Percentiles rank a stretch among this genome's conserved stretches.
Evolutionary conservation across 2,329 filamentous ascomycete species (phyloP).

Genomic region (Aspergillus cejpii): DNA sequence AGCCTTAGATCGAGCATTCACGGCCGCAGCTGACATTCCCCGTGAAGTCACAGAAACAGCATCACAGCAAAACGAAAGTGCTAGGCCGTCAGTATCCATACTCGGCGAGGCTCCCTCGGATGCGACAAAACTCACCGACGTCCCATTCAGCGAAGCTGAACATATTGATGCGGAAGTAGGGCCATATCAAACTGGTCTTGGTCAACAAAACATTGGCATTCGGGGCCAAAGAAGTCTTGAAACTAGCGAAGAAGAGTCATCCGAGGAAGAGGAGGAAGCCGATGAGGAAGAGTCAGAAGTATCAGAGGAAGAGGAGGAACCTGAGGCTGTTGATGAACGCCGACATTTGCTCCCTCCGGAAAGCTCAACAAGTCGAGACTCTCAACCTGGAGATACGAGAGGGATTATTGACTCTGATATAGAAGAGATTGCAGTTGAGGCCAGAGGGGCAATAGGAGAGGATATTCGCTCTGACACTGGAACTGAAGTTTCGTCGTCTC

Average conservation of each 20-base stretch:
- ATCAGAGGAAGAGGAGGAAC: constrained; percentile 19
- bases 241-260: background rate
- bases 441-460: constrained; percentile 29
- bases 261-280: constrained; percentile 15
- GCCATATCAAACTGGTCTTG: background rate
- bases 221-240: background rate
- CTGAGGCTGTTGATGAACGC: background rate
- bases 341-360: background rate
- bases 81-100: background rate
- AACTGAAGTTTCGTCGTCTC: constrained; percentile 1
- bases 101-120: background rate
- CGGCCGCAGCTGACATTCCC: background rate
- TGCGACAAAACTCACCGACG: background rate
- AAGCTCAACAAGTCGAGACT: background rate
- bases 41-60: background rate
- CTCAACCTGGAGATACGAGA: background rate
- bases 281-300: constrained; percentile 21
- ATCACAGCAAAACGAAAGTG: background rate
- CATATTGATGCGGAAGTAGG: background rate
- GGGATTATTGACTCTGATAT: background rate
- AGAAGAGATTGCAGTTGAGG: constrained; percentile 16
- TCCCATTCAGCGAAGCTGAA: background rate
- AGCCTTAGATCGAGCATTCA: background rate
- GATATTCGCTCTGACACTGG: constrained; percentile 15
- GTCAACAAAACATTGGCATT: background rate